A percentile compares a stretch with the other conserved stretches of the same genome.
phyloP scores from a whole-genome alignment of 331 rosid species.

The Quercus phellos region DNA sequence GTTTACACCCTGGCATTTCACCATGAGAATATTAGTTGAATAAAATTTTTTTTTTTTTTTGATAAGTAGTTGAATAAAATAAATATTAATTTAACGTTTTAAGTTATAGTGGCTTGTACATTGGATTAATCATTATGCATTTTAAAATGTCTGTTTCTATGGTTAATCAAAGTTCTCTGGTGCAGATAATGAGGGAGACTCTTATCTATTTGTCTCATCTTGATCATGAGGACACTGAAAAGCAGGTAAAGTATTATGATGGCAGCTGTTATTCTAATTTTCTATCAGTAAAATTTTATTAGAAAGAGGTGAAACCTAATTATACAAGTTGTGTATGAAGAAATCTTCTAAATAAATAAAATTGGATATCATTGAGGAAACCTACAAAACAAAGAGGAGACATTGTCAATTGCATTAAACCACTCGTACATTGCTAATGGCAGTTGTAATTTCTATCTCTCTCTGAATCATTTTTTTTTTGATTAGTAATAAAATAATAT shows the following conservation, averaged over 20 bases:
- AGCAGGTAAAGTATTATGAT: conserved; percentile 26
- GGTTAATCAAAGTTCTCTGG: conserved; percentile 18
- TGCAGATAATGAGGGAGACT: conserved; percentile 99
- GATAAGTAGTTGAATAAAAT: neutral
- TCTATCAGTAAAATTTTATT: neutral
- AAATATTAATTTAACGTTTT: neutral
- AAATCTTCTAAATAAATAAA: too few species aligned
- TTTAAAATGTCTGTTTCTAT: neutral
- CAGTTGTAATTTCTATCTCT: neutral
- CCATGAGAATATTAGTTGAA: neutral
- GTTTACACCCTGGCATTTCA: neutral
- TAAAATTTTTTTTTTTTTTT: neutral
- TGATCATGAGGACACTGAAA: conserved; percentile 97
- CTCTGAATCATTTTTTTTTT: neutral
- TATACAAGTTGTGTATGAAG: too few species aligned
- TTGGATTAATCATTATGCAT: neutral
- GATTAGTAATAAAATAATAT: too few species aligned
- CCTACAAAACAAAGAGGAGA: too few species aligned
- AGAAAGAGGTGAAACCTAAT: too few species aligned
- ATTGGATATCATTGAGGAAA: too few species aligned
- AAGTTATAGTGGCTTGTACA: neutral
- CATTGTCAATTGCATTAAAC: too few species aligned
- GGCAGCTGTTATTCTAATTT: neutral
- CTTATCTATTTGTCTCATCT: conserved; percentile 92
- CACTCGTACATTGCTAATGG: too few species aligned